Conservation (phyloP, 768 basidiomycete genomes). For the Lactifluus rugatus region DNA sequence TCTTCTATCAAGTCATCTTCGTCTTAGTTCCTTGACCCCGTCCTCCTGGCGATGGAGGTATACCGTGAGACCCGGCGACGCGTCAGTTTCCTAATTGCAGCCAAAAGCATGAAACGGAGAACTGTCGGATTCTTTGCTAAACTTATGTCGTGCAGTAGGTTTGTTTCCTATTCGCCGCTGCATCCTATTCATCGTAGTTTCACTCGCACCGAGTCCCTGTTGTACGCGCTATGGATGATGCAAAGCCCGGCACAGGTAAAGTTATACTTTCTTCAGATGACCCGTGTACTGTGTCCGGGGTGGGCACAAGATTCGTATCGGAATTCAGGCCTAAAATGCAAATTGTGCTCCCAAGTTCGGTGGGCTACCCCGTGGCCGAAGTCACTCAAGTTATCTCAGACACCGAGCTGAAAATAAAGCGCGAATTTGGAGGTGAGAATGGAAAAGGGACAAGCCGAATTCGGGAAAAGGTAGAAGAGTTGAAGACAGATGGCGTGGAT, state of each 20-base stretch:
- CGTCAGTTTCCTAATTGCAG: slow-evolving; percentile 81
- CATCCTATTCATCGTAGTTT: not conserved
- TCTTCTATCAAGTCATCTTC: not conserved
- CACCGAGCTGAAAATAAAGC: slow-evolving; percentile 73
- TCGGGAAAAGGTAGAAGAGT: slow-evolving; percentile 57
- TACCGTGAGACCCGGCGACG: slow-evolving; percentile 70
- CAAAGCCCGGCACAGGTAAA: slow-evolving; percentile 63
- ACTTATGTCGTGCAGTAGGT: slow-evolving; percentile 81
- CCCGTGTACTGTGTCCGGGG: slow-evolving; percentile 74
- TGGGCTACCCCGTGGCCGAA: slow-evolving; percentile 70
- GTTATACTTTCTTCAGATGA: slow-evolving; percentile 66
- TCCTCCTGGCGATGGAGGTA: slow-evolving; percentile 75
- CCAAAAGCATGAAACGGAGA: slow-evolving; percentile 73
- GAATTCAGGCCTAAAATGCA: slow-evolving; percentile 75
- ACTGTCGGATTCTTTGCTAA: slow-evolving; percentile 68
- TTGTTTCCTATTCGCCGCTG: not conserved
- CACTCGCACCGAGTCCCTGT: slow-evolving; percentile 63
- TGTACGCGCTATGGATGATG: slow-evolving; percentile 80
- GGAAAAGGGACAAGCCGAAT: slow-evolving; percentile 62
- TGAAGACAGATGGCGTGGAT: slow-evolving; percentile 39
- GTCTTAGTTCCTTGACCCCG: slow-evolving; percentile 78
- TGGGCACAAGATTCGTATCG: slow-evolving; percentile 64
- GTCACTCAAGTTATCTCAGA: slow-evolving; percentile 85
- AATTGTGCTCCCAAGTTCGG: slow-evolving; percentile 74
- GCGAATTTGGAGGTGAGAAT: slow-evolving; percentile 76